Evolutionary conservation across 306 rosid genomes (phyloP), one percentile per base, ranked within the genome.

Genomic region (Prosopis cineraria): DNA sequence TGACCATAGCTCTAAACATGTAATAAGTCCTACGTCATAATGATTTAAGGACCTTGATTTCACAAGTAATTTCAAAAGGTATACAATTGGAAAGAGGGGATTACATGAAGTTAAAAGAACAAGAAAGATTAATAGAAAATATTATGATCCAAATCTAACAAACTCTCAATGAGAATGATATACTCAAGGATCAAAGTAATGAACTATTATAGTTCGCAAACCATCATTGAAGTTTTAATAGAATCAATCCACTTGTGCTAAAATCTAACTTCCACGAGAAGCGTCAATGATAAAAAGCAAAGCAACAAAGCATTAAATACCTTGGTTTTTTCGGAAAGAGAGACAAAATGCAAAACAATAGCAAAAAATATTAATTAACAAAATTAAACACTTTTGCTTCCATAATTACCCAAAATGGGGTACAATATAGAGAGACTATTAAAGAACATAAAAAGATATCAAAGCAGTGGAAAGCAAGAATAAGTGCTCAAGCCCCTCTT

Each of bases 231-330:
- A 74, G 31, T 48, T 22, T 12, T 29, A 70, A 48, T 20, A 10
- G 25, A 20, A 31, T 24, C 0, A 52, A 52, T 71, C 56, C 10
- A 70, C 36, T 71, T 64, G 66, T 44, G 56, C 62, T 47, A 67
- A 60, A 48, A 50, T 68, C 59, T 33, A 53, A 83, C 89, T 82
- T 85, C 86, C 76, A 19, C 72, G 31, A 83, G 81, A 86, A 86
- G 80, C 43, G 62, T 75, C 76, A 73, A 52, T 79, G 78, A 68
- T 11, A 27, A 14, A 39, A 10, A 59, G 4, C 12, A 65, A 40
- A 33, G 68, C 53, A 34, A 69, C 29, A 33, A 33, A 41, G 71
- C 20, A 50, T 76, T 24, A 30, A 65, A 24, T 43, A 25, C 24
- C 55, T 43, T 24, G 25, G n/a, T 72, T 50, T 33, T 58, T 34